Conservation (phyloP, 352 stramenopile species). For the Phytophthora constricta region DNA sequence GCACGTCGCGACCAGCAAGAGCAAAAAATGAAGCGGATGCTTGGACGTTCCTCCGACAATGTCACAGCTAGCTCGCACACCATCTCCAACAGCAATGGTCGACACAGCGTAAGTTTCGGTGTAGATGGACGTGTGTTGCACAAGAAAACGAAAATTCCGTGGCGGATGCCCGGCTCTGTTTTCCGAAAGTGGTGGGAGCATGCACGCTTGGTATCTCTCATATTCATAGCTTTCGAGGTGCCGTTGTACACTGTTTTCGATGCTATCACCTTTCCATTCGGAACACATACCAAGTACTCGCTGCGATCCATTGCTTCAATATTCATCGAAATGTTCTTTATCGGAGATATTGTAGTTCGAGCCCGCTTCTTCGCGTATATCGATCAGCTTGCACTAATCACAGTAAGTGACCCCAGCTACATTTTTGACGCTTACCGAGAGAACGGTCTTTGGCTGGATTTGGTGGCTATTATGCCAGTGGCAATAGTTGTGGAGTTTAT, state of each 20-base stretch:
- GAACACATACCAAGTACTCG: conserved; percentile 39
- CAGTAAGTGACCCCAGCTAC: conserved; percentile 64
- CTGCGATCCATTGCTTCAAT: conserved; percentile 59
- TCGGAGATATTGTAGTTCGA: conserved; percentile 58
- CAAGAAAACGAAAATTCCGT: conserved; percentile 32
- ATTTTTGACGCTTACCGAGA: conserved; percentile 75
- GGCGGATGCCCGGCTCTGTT: conserved; percentile 54
- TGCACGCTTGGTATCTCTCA: conserved; percentile 46
- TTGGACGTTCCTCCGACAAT: conserved; percentile 49
- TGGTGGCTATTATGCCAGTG: conserved; percentile 65
- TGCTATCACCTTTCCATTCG: conserved; percentile 61
- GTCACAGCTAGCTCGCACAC: not conserved
- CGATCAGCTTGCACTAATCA: conserved; percentile 67
- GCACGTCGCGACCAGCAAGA: conserved; percentile 67
- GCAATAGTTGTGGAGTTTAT: conserved; percentile 60
- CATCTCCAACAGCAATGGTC: not conserved
- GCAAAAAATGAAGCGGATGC: conserved; percentile 82
- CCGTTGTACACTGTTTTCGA: conserved; percentile 78
- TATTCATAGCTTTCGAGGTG: conserved; percentile 72
- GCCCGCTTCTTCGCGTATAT: conserved; percentile 71
- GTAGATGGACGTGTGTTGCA: conserved; percentile 1
- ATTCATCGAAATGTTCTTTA: conserved; percentile 64
- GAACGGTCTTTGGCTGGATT: conserved; percentile 55
- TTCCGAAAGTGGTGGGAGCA: conserved; percentile 75
- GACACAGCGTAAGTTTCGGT: conserved; percentile 16